These are phyloP conservation scores for Sphagnum fallax DNA, from an alignment of 228 moss, liverwort and hornwort species.

Conservation along the genomic window DNA sequence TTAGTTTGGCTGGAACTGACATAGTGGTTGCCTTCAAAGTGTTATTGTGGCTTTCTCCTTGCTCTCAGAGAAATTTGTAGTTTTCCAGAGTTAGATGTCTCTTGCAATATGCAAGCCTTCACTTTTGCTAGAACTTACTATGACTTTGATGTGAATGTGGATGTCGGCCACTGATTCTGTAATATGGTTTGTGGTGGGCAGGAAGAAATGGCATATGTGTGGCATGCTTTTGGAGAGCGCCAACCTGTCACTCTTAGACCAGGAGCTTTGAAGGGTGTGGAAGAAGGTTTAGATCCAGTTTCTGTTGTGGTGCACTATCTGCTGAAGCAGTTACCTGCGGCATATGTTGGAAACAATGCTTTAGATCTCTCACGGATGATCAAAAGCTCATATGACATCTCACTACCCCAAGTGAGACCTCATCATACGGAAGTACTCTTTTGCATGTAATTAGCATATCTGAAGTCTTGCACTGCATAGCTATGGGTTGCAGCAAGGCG, in stretches of 20 bases:
- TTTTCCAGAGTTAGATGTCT: too few species aligned
- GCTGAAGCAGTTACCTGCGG: slow-evolving; percentile 80
- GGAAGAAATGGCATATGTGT: slow-evolving; percentile 60
- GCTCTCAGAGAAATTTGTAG: too few species aligned
- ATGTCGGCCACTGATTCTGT: too few species aligned
- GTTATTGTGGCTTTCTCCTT: too few species aligned
- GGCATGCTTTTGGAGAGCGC: slow-evolving; percentile 65
- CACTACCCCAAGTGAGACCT: slow-evolving; percentile 74
- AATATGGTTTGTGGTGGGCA: slow-evolving; percentile 16
- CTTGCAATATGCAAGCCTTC: too few species aligned
- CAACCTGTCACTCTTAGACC: slow-evolving; percentile 28
- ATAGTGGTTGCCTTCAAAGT: too few species aligned
- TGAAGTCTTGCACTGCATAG: too few species aligned
- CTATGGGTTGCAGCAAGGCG: too few species aligned
- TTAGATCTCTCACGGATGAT: slow-evolving; percentile 64
- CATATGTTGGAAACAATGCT: slow-evolving; percentile 72
- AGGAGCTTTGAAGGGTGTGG: slow-evolving; percentile 20
- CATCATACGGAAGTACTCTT: not conserved
- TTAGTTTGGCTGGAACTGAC: too few species aligned
- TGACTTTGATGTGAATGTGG: too few species aligned
- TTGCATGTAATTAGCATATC: too few species aligned
- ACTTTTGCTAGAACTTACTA: too few species aligned
- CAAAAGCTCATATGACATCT: slow-evolving; percentile 65
- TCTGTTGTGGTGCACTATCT: slow-evolving; percentile 81
- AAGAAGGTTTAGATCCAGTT: slow-evolving; percentile 45